Conservation (phyloP, 1,284 basidiomycete species). For the Microbotryum silenes-acaulis region DNA sequence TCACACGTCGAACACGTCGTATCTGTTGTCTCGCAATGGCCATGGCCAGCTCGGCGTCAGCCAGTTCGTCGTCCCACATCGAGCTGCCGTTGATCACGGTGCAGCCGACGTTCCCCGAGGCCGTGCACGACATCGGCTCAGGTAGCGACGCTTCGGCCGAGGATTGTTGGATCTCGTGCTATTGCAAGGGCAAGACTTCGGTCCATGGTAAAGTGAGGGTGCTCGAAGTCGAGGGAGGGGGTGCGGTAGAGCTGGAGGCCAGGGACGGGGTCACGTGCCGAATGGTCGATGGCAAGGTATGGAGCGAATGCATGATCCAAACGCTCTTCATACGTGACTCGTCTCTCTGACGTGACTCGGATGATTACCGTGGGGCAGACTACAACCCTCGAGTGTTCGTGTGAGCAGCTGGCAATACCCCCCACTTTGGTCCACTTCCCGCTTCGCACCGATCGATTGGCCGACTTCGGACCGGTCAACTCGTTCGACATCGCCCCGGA, state of each 20-base stretch:
- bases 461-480: constrained; percentile 33
- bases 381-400: constrained; percentile 8
- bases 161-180: constrained; percentile 64
- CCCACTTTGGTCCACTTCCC: constrained; percentile 18
- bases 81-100: constrained; percentile 47
- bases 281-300: constrained; percentile 1
- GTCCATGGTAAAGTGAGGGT: constrained; percentile 55
- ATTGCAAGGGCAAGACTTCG: constrained; percentile 47
- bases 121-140: constrained; percentile 53
- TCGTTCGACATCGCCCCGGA: constrained; percentile 38
- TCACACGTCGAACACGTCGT: too few relatives aligned
- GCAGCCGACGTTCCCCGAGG: constrained; percentile 54
- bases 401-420: constrained; percentile 7
- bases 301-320: not conserved
- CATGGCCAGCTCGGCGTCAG: too few relatives aligned
- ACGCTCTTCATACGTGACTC: not conserved
- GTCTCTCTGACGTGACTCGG: not conserved
- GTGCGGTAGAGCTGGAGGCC: constrained; percentile 25
- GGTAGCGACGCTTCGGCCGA: constrained; percentile 52
- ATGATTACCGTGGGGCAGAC: not conserved
- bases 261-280: constrained; percentile 34
- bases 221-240: constrained; percentile 33
- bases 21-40: too few relatives aligned
- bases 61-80: too few relatives aligned
- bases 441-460: not conserved